These are phyloP conservation scores for Phytopythium cucurbitacearum DNA, from an alignment of 352 stramenopile genomes.

Conservation along the genomic window DNA sequence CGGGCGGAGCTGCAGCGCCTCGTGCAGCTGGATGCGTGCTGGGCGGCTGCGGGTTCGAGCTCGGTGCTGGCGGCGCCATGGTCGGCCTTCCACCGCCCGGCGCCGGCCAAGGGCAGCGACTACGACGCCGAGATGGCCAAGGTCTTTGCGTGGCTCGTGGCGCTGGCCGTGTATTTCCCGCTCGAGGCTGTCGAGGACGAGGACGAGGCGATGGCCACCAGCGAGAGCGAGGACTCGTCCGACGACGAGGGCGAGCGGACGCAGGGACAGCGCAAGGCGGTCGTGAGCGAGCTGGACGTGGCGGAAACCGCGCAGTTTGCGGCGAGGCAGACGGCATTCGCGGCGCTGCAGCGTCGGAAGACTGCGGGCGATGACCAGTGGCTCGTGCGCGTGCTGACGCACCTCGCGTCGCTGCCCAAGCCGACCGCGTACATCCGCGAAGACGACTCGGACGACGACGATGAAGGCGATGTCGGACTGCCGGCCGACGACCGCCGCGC, in stretches of 20 bases:
- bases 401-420: conserved; percentile 35
- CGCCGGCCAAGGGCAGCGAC: conserved; percentile 22
- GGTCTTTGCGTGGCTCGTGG: conserved; percentile 37
- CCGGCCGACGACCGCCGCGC: conserved; percentile 20
- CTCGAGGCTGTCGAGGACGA: conserved; percentile 28
- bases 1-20: conserved; percentile 39
- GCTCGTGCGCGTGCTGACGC: conserved; percentile 38
- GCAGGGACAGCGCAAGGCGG: conserved; percentile 4
- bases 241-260: conserved; percentile 23
- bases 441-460: conserved; percentile 26
- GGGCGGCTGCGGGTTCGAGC: not conserved
- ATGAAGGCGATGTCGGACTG: conserved; percentile 20
- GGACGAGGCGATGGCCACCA: conserved; percentile 21
- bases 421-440: conserved; percentile 18
- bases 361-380: conserved; percentile 23
- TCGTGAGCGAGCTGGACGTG: conserved; percentile 14
- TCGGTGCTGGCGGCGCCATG: conserved; percentile 21
- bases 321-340: conserved; percentile 33
- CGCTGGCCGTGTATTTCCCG: conserved; percentile 50
- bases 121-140: conserved; percentile 45
- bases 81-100: conserved; percentile 53
- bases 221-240: conserved; percentile 35
- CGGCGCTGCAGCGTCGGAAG: conserved; percentile 26
- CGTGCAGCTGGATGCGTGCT: conserved; percentile 23
- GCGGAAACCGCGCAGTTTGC: conserved; percentile 29